Evolutionary conservation across 352 stramenopile genomes (phyloP), one percentile per base, ranked within the genome.

Genomic region (Phytopythium helicoides): DNA sequence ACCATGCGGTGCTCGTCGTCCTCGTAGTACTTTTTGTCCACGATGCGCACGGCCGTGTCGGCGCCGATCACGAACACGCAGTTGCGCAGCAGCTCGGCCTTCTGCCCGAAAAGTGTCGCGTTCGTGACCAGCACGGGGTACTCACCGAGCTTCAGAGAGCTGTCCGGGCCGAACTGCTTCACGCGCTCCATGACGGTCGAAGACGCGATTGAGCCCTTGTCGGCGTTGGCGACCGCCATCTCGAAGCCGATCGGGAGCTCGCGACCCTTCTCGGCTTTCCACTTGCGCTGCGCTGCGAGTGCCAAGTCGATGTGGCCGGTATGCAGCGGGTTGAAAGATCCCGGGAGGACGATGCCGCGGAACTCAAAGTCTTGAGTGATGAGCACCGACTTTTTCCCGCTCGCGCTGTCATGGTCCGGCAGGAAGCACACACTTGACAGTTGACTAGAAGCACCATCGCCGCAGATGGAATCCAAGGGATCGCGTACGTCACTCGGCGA

Each of bases 1-100:
- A 86, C 66, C 76, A 97, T 95, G 47, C 81, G 72, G 47, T 81
- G 64, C 50, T 78, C 64, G 50, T 92, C 69, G 56, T 80, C 75
- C 25, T 62, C 73, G 51, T 97, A 97, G 56, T 97, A 97, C 50
- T 96, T 97, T 31, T 87, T 82, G 66, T 97, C 78, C 11, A 97
- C 67, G 21, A 97, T 70, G 7, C 91, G 81, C 35, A 90, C 62
- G 9, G 86, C 82, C 9, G 91, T 97, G 44, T 97, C 91, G 9
- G 86, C 91, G 23, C 91, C 91, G 53, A 97, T 83, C 14, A 95
- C 64, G 41, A 97, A 97, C 15, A 67, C 65, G 26, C 87, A 96
- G 14, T 65, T 58, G 28, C 68, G 64, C 23, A 97, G 79, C 1
- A 97, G 34, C 1, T 73, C 56, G 3, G 91, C 74, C 64, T 97